These are phyloP conservation scores for Plasmodium chabaudi DNA, from an alignment of 169 alveolate species.

Conservation along the genomic window DNA sequence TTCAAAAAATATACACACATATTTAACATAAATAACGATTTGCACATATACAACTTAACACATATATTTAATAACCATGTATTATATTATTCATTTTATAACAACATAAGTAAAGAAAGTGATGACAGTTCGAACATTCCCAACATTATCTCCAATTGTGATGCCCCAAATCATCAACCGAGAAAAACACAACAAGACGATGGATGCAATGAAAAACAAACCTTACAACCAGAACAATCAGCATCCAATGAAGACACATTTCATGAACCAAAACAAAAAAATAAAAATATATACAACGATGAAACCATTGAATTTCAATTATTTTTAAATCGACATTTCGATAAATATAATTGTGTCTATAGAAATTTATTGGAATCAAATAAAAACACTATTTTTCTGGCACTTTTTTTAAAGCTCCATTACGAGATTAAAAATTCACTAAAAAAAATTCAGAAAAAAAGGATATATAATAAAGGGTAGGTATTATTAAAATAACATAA, in stretches of 20 bases:
- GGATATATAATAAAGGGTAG: neutral
- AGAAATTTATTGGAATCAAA: slow-evolving; percentile 31
- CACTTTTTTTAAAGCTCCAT: slow-evolving; percentile 37
- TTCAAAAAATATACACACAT: slow-evolving; percentile 74
- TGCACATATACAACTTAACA: slow-evolving; percentile 61
- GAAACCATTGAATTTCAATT: slow-evolving; percentile 30
- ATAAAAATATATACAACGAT: neutral
- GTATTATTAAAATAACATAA: neutral
- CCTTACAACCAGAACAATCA: neutral
- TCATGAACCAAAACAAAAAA: neutral
- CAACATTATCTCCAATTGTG: neutral
- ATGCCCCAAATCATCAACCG: neutral
- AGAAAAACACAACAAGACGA: neutral
- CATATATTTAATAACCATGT: slow-evolving; percentile 73
- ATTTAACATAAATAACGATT: slow-evolving; percentile 64
- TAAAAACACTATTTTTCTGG: slow-evolving; percentile 20
- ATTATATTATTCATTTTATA: slow-evolving; percentile 53
- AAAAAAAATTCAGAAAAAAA: slow-evolving; percentile 7
- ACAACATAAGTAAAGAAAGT: neutral
- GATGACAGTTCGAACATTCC: neutral
- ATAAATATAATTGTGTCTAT: slow-evolving; percentile 45
- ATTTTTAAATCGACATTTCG: slow-evolving; percentile 55
- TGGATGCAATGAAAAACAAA: neutral
- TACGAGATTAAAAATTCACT: slow-evolving; percentile 35
- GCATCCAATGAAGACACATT: too few species aligned